Percentiles rank a stretch among this genome's conserved stretches.
These are phyloP conservation scores for Penicillium frequentans DNA, from an alignment of 2,329 filamentous ascomycete species.

Conservation along the genomic window DNA sequence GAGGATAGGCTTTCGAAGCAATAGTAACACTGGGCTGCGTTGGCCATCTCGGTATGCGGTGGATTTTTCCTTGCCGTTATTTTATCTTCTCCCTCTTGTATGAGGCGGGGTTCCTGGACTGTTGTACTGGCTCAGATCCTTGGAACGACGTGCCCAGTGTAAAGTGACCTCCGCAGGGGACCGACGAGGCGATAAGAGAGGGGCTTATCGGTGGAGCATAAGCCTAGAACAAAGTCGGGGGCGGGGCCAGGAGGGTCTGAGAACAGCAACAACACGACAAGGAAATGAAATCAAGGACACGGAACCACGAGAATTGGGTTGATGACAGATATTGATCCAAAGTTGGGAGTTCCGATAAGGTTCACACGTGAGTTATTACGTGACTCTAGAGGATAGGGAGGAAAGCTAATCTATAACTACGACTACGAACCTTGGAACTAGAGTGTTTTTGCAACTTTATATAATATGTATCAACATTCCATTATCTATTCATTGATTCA, in stretches of 20 bases:
- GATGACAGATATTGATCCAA: not conserved
- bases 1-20: constrained; percentile 88
- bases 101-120: not conserved
- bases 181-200: constrained; percentile 1
- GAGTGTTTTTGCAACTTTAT: not conserved
- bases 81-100: not conserved
- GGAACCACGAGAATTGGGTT: too few species aligned
- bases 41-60: constrained; percentile 65
- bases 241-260: not conserved
- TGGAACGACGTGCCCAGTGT: not conserved
- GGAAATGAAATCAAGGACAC: not conserved
- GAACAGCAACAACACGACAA: constrained; percentile 1
- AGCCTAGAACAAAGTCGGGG: constrained; percentile 3
- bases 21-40: constrained; percentile 79
- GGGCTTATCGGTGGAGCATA: not conserved
- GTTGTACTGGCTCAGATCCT: constrained; percentile 5
- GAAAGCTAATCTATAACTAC: not conserved
- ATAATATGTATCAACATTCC: constrained; percentile 21
- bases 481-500: constrained; percentile 24
- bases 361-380: not conserved
- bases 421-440: not conserved
- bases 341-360: not conserved
- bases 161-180: constrained; percentile 9
- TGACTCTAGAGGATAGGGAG: not conserved
- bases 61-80: not conserved